phyloP scores from a whole-genome alignment of 179 eudicot species.

The Patellifolia procumbens region DNA sequence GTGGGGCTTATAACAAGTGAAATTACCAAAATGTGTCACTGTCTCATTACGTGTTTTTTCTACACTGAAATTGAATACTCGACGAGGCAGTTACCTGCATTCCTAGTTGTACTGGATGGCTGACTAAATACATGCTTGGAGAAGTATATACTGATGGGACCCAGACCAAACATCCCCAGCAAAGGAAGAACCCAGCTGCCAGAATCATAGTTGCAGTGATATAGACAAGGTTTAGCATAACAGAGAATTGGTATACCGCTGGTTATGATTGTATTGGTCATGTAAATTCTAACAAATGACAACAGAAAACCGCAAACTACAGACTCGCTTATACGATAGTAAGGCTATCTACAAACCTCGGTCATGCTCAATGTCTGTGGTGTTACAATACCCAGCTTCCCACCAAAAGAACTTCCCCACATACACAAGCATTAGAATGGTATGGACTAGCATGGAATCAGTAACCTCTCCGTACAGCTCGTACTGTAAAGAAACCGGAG shows the following conservation, averaged over 20 bases:
- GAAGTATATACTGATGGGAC: slow-evolving; percentile 93
- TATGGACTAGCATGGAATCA: slow-evolving; percentile 91
- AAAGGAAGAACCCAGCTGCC: slow-evolving; percentile 97
- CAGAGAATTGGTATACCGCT: too few species aligned
- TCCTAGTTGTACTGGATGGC: slow-evolving; percentile 85
- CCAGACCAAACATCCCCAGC: slow-evolving; percentile 99
- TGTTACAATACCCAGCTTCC: too few species aligned
- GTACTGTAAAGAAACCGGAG: slow-evolving; percentile 51
- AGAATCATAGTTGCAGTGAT: slow-evolving; percentile 7
- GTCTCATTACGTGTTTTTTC: too few species aligned
- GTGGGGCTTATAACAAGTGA: too few species aligned
- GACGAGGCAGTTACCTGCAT: too few species aligned
- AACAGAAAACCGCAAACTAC: too few species aligned
- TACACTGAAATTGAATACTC: too few species aligned
- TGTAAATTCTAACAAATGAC: too few species aligned
- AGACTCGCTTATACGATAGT: too few species aligned
- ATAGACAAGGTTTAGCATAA: neutral
- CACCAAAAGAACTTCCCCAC: slow-evolving; percentile 93
- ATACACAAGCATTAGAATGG: slow-evolving; percentile 79
- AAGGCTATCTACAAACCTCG: slow-evolving; percentile 82
- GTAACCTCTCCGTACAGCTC: slow-evolving; percentile 74
- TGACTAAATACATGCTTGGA: slow-evolving; percentile 96
- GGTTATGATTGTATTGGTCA: too few species aligned
- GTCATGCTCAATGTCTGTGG: slow-evolving; percentile 98
- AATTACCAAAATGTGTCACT: too few species aligned